These are phyloP conservation scores for Populus tomentosa DNA, from an alignment of 441 rosid genomes.

Conservation along the genomic window DNA sequence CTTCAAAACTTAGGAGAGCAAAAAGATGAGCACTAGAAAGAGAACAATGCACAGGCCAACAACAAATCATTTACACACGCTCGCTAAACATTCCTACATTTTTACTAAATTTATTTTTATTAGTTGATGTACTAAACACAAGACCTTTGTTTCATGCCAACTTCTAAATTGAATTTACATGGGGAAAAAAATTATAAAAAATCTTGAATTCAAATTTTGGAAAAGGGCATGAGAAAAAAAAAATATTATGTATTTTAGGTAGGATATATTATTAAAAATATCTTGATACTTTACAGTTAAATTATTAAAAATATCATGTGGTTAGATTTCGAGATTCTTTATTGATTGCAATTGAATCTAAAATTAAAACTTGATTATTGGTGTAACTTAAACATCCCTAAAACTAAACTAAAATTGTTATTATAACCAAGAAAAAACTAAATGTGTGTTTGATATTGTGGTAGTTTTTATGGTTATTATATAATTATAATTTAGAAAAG, in stretches of 20 bases:
- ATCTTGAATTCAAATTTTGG: not conserved
- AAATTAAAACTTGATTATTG: not conserved
- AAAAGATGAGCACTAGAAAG: not conserved
- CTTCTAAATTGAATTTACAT: not conserved
- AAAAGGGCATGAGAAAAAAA: not conserved
- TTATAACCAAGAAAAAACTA: no score
- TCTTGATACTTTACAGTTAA: no score
- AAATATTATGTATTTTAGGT: no score
- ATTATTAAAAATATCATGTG: no score
- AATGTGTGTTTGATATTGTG: no score
- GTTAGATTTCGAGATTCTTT: no score
- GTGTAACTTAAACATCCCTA: not conserved
- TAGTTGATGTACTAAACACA: no score
- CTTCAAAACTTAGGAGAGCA: not conserved
- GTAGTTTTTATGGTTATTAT: no score
- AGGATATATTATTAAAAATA: not conserved
- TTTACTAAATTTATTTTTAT: no score
- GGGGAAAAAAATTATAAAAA: no score
- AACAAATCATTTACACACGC: not conserved
- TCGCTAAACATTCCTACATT: not conserved
- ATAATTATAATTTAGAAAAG: no score
- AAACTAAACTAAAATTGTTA: not conserved
- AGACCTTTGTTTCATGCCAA: not conserved
- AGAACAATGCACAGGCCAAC: not conserved
- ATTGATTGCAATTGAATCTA: no score